Percentiles rank a stretch among this genome's conserved stretches.
Evolutionary conservation across 192 early-diverging fungal genomes (phyloP).

Genomic region (Mortierella alpina): DNA sequence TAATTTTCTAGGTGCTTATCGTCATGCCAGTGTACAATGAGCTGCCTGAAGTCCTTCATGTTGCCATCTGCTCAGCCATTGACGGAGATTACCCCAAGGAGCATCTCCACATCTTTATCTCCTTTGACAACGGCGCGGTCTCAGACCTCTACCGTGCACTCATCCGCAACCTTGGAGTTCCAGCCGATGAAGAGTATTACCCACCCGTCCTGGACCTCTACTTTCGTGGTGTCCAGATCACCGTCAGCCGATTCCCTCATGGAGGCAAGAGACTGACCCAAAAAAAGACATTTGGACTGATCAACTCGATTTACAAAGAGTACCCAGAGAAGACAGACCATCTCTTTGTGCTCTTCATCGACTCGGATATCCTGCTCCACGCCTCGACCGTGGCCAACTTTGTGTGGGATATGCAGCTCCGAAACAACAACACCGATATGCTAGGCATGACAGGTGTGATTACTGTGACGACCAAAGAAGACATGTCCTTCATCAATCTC

Average conservation of each 20-base stretch:
- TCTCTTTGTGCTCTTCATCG: conserved; percentile 58
- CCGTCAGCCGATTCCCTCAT: conserved; percentile 59
- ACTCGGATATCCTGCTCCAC: conserved; percentile 61
- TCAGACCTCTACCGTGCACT: conserved; percentile 38
- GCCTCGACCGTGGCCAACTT: conserved; percentile 47
- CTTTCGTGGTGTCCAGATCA: conserved; percentile 47
- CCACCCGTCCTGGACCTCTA: conserved; percentile 25
- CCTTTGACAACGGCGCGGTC: conserved; percentile 28
- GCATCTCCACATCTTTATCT: conserved; percentile 29
- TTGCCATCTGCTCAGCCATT: conserved; percentile 28
- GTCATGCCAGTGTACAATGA: conserved; percentile 41
- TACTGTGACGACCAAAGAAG: conserved; percentile 26
- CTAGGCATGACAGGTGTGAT: conserved; percentile 27
- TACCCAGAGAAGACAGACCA: conserved; percentile 34
- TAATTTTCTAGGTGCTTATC: conserved; percentile 7
- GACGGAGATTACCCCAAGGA: conserved; percentile 33
- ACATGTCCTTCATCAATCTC: conserved; percentile 38
- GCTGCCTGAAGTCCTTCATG: conserved; percentile 15
- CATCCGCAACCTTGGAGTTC: conserved; percentile 12
- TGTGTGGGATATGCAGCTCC: conserved; percentile 33
- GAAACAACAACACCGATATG: conserved; percentile 9
- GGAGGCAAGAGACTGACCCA: conserved; percentile 66
- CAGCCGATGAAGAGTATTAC: conserved; percentile 15
- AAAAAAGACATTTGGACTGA: conserved; percentile 52
- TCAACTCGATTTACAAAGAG: conserved; percentile 25